Evolutionary conservation across 345 rosid species (phyloP).

Genomic region (Hibiscus syriacus): DNA sequence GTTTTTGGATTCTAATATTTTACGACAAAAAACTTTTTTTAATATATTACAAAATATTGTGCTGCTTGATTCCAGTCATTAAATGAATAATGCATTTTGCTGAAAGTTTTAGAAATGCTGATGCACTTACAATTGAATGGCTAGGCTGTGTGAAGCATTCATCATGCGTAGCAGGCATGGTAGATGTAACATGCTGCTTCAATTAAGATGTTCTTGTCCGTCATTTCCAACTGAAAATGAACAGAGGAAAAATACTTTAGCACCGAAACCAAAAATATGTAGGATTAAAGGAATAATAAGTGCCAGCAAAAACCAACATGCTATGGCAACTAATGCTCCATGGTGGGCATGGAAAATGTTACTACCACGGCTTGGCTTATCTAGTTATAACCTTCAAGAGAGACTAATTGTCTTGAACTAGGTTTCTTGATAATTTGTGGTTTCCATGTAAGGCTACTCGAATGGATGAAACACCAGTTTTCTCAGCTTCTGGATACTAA

Average conservation of each 20-base stretch:
- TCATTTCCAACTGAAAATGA: constrained; percentile 34
- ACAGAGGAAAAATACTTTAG: constrained; percentile 8
- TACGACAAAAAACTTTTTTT: too few species aligned
- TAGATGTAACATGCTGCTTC: constrained; percentile 26
- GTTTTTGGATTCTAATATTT: too few species aligned
- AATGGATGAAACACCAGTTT: not conserved
- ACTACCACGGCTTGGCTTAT: not conserved
- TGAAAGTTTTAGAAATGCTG: too few species aligned
- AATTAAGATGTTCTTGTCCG: constrained; percentile 46
- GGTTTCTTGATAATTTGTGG: not conserved
- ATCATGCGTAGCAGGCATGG: constrained; percentile 38
- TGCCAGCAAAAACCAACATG: not conserved
- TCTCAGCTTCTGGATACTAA: not conserved
- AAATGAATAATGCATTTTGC: too few species aligned
- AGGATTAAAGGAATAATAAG: not conserved
- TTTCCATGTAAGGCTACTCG: not conserved
- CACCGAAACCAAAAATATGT: not conserved
- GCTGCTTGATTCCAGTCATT: too few species aligned
- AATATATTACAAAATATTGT: too few species aligned
- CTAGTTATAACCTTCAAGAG: too few species aligned
- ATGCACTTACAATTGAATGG: constrained; percentile 74
- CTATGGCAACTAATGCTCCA: not conserved
- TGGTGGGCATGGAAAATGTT: not conserved
- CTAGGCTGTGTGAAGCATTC: constrained; percentile 55
- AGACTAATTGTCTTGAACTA: not conserved